A percentile compares a stretch with the other conserved stretches of the same genome.
phyloP scores from a whole-genome alignment of 2,329 filamentous ascomycete genomes.

The Thielaviopsis euricoi region DNA sequence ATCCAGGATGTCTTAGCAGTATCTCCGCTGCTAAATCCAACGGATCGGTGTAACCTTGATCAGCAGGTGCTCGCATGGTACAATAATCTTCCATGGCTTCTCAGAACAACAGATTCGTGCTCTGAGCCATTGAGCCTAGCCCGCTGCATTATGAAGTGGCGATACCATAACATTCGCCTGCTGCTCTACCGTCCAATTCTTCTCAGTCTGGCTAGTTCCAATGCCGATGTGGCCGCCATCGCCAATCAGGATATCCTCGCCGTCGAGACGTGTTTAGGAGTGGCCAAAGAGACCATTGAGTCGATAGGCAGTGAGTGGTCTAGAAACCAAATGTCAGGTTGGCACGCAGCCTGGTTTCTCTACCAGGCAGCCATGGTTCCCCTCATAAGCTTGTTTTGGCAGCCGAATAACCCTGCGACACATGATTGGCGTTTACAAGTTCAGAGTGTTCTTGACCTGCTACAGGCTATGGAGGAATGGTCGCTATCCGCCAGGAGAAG shows the following conservation, averaged over 20 bases:
- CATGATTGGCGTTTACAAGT: conserved; percentile 39
- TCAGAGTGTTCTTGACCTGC: conserved; percentile 40
- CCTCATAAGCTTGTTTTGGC: conserved; percentile 57
- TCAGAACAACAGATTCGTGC: conserved; percentile 48
- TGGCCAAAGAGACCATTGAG: conserved; percentile 54
- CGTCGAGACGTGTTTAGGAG: conserved; percentile 50
- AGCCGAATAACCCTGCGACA: conserved; percentile 33
- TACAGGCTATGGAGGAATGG: conserved; percentile 49
- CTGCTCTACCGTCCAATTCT: conserved; percentile 59
- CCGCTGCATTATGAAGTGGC: conserved; percentile 65
- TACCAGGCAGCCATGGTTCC: conserved; percentile 71
- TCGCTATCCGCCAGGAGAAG: conserved; percentile 46
- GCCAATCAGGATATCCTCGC: conserved; percentile 48
- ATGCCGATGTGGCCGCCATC: conserved; percentile 28
- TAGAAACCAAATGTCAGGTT: conserved; percentile 59
- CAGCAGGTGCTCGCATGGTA: conserved; percentile 56
- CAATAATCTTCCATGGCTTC: conserved; percentile 48
- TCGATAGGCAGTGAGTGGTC: conserved; percentile 56
- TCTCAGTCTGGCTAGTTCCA: conserved; percentile 41
- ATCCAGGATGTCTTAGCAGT: conserved; percentile 63
- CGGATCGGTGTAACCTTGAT: conserved; percentile 52
- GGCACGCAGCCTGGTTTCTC: conserved; percentile 69
- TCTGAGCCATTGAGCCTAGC: conserved; percentile 54
- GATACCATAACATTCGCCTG: conserved; percentile 63
- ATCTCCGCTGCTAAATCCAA: conserved; percentile 46